Conservation (phyloP, 1,284 basidiomycete species). For the Rhodotorula sp. region DNA sequence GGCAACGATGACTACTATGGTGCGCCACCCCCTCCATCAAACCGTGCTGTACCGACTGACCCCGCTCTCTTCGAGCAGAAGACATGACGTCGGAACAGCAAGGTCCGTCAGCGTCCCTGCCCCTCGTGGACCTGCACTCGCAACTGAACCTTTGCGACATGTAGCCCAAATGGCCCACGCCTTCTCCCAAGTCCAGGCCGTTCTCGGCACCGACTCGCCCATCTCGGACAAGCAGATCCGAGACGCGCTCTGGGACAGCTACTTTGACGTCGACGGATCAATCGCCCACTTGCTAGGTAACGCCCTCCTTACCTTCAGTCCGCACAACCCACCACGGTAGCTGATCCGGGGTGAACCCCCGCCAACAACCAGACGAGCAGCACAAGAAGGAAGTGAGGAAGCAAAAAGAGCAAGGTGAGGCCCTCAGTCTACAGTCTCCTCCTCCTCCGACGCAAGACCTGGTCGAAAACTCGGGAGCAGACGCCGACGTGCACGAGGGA, state of each 20-base stretch:
- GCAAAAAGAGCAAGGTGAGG: slow-evolving; percentile 77
- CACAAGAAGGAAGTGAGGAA: slow-evolving; percentile 43
- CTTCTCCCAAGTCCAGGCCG: slow-evolving; percentile 63
- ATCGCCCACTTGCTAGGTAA: slow-evolving; percentile 64
- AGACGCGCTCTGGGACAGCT: slow-evolving; percentile 82
- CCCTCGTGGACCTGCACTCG: not conserved
- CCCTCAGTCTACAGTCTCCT: not conserved
- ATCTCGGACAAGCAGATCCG: slow-evolving; percentile 73
- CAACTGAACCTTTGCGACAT: too few species aligned
- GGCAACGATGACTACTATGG: slow-evolving; percentile 29
- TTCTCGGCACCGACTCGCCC: slow-evolving; percentile 68
- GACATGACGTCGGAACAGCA: slow-evolving; percentile 62
- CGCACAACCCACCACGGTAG: not conserved
- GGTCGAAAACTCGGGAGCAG: not conserved
- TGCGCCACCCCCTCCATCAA: not conserved
- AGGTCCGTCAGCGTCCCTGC: slow-evolving; percentile 11
- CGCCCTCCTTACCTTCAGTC: not conserved
- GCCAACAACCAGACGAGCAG: slow-evolving; percentile 35
- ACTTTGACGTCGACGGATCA: slow-evolving; percentile 80
- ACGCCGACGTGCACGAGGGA: not conserved
- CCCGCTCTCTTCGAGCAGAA: slow-evolving; percentile 9
- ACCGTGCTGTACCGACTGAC: not conserved
- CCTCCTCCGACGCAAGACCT: not conserved
- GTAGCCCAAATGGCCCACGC: slow-evolving; percentile 71
- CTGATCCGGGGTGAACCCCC: not conserved